Percentiles rank a stretch among this genome's conserved stretches.
phyloP scores from a whole-genome alignment of 2,329 filamentous ascomycete genomes.

The Pseudocercospora fijiensis region DNA sequence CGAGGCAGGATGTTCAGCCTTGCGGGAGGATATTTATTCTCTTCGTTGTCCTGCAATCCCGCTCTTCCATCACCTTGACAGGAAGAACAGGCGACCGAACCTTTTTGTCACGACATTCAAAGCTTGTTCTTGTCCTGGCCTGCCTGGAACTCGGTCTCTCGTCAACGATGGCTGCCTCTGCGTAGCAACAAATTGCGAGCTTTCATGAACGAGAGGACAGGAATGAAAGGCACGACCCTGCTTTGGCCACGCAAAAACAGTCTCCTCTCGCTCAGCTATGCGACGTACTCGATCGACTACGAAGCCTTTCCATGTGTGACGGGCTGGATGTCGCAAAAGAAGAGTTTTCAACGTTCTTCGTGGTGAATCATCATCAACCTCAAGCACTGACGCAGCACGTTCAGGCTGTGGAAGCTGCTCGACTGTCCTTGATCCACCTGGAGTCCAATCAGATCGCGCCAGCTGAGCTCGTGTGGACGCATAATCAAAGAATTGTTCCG shows the following conservation, averaged over 20 bases:
- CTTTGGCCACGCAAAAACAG: neutral
- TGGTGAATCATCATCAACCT: neutral
- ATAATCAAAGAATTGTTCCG: neutral
- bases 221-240: neutral
- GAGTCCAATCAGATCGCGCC: neutral
- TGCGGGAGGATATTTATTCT: neutral
- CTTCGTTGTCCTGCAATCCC: neutral
- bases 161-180: too few relatives aligned
- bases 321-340: neutral
- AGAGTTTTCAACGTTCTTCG: neutral
- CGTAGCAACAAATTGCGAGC: too few relatives aligned
- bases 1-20: neutral
- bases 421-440: neutral
- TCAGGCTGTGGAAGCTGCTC: neutral
- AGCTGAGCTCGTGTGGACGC: neutral
- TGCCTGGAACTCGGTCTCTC: too few relatives aligned
- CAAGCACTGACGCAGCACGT: neutral
- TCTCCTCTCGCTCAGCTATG: neutral
- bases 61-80: too few relatives aligned
- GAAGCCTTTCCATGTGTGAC: neutral
- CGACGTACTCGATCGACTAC: neutral
- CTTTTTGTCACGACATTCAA: too few relatives aligned
- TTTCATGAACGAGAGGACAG: too few relatives aligned
- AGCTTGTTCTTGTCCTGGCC: too few relatives aligned
- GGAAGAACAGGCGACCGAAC: too few relatives aligned